A percentile compares a stretch with the other conserved stretches of the same genome.
Conservation (phyloP, 306 rosid species). For the Hippophae tibetana region DNA sequence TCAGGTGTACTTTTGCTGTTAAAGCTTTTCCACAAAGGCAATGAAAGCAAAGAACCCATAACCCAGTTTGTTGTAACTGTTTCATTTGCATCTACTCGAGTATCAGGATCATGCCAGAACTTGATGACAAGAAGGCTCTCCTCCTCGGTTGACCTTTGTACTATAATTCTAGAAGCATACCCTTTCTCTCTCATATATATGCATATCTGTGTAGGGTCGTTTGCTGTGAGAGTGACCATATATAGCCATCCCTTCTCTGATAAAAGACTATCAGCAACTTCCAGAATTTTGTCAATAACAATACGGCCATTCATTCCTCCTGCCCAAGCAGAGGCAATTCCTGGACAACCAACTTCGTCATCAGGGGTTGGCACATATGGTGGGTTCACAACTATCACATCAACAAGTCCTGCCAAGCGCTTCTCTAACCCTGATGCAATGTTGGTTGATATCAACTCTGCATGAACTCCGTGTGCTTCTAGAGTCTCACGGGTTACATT, state of each 20-base stretch:
- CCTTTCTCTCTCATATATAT: constrained; percentile 67
- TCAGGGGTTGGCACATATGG: constrained; percentile 98
- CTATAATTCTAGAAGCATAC: constrained; percentile 63
- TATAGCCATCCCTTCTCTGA: constrained; percentile 89
- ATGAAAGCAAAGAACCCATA: too few species aligned
- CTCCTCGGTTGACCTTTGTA: constrained; percentile 88
- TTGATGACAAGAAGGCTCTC: constrained; percentile 84
- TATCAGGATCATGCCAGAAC: constrained; percentile 68
- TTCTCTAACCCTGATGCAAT: constrained; percentile 70
- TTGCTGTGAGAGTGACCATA: constrained; percentile 71
- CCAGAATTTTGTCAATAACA: constrained; percentile 73
- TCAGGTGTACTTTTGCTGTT: too few species aligned
- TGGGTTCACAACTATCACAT: constrained; percentile 87
- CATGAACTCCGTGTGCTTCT: constrained; percentile 78
- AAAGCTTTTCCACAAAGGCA: too few species aligned
- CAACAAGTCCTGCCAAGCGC: constrained; percentile 68
- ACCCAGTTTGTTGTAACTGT: too few species aligned
- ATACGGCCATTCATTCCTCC: constrained; percentile 90
- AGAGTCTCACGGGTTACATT: constrained; percentile 60
- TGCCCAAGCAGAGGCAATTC: constrained; percentile 82
- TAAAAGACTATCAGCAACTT: constrained; percentile 57
- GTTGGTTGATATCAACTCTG: constrained; percentile 65
- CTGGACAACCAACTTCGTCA: constrained; percentile 75
- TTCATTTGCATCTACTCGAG: too few species aligned
- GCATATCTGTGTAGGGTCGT: constrained; percentile 73